phyloP scores from a whole-genome alignment of 352 stramenopile genomes.

The Globisporangium emineosum region DNA sequence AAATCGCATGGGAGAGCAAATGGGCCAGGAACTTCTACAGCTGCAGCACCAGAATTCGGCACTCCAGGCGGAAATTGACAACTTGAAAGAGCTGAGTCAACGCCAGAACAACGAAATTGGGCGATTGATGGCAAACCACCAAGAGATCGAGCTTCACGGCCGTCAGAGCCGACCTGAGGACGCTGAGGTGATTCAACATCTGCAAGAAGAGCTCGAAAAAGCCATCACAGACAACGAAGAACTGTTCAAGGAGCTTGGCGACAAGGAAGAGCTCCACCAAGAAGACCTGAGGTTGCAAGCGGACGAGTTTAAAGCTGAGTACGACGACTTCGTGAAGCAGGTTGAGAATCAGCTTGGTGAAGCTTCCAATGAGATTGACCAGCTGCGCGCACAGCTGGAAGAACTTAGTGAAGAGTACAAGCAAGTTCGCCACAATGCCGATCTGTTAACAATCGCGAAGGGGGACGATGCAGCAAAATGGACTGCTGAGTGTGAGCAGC shows the following conservation, averaged over 20 bases:
- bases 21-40: conserved; percentile 31
- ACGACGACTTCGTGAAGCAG: conserved; percentile 50
- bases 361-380: conserved; percentile 46
- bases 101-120: conserved; percentile 56
- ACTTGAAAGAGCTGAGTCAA: conserved; percentile 41
- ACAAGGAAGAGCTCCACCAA: conserved; percentile 42
- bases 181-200: conserved; percentile 34
- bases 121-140: conserved; percentile 40
- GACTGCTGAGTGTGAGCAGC: conserved; percentile 43
- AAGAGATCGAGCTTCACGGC: conserved; percentile 33
- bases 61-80: conserved; percentile 41
- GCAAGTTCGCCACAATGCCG: conserved; percentile 29
- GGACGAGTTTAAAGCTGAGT: conserved; percentile 54
- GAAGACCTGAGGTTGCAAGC: conserved; percentile 48
- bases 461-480: conserved; percentile 49
- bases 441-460: conserved; percentile 24
- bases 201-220: conserved; percentile 34
- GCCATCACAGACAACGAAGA: conserved; percentile 40
- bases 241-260: conserved; percentile 37
- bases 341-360: conserved; percentile 50
- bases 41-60: conserved; percentile 42
- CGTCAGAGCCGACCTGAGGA: conserved; percentile 22
- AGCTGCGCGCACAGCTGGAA: conserved; percentile 49
- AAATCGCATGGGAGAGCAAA: conserved; percentile 31
- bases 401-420: conserved; percentile 44